Evolutionary conservation across 139 green algal species (phyloP), one percentile per base, ranked within the genome.

Genomic region (Desmodesmus armatus): DNA sequence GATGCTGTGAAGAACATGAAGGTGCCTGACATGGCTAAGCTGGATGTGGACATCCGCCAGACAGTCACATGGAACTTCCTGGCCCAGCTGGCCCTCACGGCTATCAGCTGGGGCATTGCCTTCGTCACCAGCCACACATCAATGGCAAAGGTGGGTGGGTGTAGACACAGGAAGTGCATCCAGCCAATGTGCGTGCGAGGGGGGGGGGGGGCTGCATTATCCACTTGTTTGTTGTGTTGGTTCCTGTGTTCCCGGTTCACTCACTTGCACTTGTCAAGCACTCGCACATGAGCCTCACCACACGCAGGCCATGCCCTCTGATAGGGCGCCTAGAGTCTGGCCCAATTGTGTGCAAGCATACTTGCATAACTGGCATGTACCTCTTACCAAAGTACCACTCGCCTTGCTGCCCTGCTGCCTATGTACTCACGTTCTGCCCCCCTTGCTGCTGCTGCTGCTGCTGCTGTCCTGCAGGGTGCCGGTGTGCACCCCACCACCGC

Each of bases 71-170:
- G 72, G 58, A 88, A 88, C 75, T 88, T 88, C 63, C 33, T 83
- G 47, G 84, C 29, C 17, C 84, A 88, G 73, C 66, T 88, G 49
- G 84, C 58, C 25, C 84, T 88, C 31, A 88, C 84, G n/a, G 84
- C 23, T n/a, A 31, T 88, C 2, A 75, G 65, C 11, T 88, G 84
- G 84, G 84, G 11, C 37, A 67, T 84, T n/a, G 65, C 75, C 4
- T 88, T 88, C 84, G 37, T 69, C 65, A 88, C 84, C n/a, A 66
- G 58, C 25, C 84, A 88, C 51, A 23, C 47, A 23, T 47, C 39
- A 39, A 41, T 88, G 63, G 70, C 82, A 17, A 77, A 76, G 65
- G 79, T 85, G 31, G n/a, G n/a, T n/a, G n/a, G n/a, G n/a, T n/a
- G n/a, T n/a, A n/a, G n/a, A n/a, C n/a, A n/a, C n/a, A n/a, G n/a